Conservation (phyloP, 1,284 basidiomycete species). For the Moesziomyces sp. region DNA sequence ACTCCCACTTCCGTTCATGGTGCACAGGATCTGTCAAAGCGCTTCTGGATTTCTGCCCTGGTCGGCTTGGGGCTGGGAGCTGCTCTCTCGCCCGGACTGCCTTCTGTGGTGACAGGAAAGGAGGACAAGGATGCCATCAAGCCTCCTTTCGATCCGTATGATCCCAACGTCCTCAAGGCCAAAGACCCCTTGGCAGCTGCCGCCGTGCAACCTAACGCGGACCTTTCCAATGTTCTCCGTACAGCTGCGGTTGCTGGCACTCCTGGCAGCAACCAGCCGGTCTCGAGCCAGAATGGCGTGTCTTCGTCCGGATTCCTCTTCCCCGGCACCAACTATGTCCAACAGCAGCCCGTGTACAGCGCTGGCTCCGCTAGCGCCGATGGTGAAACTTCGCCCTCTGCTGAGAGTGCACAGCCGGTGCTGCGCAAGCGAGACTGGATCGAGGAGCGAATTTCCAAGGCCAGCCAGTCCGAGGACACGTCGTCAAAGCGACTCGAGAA, state of each 20-base stretch:
- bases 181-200: constrained; percentile 20
- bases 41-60: constrained; percentile 1
- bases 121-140: neutral
- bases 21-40: constrained; percentile 2
- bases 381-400: no score
- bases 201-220: constrained; percentile 6
- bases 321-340: no score
- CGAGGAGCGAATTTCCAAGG: neutral
- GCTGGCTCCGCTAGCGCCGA: no score
- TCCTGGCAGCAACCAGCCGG: neutral
- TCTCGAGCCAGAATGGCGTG: no score
- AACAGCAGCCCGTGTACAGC: neutral
- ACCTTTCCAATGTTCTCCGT: constrained; percentile 1
- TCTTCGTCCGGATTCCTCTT: no score
- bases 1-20: neutral
- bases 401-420: neutral
- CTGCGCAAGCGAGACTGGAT: constrained; percentile 21
- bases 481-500: constrained; percentile 12
- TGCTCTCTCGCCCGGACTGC: constrained; percentile 7
- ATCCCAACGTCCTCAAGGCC: constrained; percentile 27
- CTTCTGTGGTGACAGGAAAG: constrained; percentile 1
- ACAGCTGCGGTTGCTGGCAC: neutral
- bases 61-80: constrained; percentile 10
- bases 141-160: constrained; percentile 41
- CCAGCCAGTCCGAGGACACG: neutral